A percentile compares a stretch with the other conserved stretches of the same genome.
Evolutionary conservation across 1,284 basidiomycete genomes (phyloP).

Genomic region (Malassezia japonica): DNA sequence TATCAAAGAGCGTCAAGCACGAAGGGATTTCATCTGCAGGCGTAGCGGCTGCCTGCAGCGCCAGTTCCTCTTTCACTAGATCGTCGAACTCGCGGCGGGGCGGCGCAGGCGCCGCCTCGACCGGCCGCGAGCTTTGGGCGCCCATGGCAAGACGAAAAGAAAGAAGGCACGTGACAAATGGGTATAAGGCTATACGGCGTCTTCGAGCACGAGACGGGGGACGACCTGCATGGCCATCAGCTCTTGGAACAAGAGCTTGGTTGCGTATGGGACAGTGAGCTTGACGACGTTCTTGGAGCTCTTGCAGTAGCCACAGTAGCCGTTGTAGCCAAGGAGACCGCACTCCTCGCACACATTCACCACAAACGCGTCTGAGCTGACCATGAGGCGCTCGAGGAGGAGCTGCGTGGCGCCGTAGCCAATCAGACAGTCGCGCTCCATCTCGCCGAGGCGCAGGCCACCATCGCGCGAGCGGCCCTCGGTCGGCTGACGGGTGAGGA

Average conservation of each 20-base stretch:
- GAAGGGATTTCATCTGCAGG: conserved; percentile 29
- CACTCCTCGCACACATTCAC: conserved; percentile 87
- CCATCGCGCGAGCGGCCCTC: conserved; percentile 96
- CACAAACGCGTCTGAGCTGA: conserved; percentile 79
- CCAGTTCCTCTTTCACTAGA: conserved; percentile 27
- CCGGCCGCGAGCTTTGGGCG: conserved; percentile 2
- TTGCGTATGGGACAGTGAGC: conserved; percentile 95
- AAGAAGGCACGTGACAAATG: not conserved
- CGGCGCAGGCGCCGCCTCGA: not conserved
- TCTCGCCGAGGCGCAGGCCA: conserved; percentile 91
- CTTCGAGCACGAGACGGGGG: conserved; percentile 49
- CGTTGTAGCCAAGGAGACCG: conserved; percentile 82
- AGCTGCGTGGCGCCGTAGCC: conserved; percentile 70
- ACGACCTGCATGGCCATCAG: conserved; percentile 55
- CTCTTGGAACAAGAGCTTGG: conserved; percentile 94
- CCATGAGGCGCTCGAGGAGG: conserved; percentile 90
- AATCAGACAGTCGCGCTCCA: conserved; percentile 78
- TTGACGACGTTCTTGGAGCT: conserved; percentile 90
- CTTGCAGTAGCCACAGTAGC: conserved; percentile 60
- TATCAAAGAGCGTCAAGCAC: conserved; percentile 41
- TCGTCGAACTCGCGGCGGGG: conserved; percentile 5
- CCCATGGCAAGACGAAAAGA: conserved; percentile 11
- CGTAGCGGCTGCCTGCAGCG: conserved; percentile 33
- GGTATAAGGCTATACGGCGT: conserved; percentile 11
- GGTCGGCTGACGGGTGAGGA: conserved; percentile 91